These are phyloP conservation scores for Cytidiella melzeri DNA, from an alignment of 768 basidiomycete genomes.

Conservation along the genomic window DNA sequence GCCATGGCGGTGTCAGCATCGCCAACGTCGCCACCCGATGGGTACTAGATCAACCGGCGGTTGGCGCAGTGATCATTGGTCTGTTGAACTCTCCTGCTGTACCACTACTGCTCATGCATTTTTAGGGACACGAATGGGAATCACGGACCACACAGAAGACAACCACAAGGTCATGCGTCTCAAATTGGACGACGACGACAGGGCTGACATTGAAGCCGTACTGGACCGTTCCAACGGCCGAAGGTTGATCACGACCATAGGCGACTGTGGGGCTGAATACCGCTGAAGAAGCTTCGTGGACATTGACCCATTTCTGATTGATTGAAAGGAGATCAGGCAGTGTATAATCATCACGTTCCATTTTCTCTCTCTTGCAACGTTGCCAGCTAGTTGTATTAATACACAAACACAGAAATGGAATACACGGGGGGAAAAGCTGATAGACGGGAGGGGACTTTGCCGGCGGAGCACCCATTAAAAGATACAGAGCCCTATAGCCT, in stretches of 20 bases:
- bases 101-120: neutral
- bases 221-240: constrained; percentile 55
- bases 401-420: neutral
- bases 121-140: constrained; percentile 64
- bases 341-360: neutral
- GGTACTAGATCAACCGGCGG: constrained; percentile 73
- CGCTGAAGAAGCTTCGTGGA: constrained; percentile 34
- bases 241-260: constrained; percentile 59
- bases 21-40: constrained; percentile 78
- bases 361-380: too few species aligned
- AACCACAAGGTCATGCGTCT: constrained; percentile 61
- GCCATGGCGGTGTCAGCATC: constrained; percentile 59
- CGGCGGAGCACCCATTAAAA: neutral
- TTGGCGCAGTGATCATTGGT: constrained; percentile 81
- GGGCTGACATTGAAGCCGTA: constrained; percentile 55
- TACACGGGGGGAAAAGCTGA: neutral
- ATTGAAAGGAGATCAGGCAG: neutral
- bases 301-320: neutral
- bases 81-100: constrained; percentile 7
- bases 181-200: constrained; percentile 49
- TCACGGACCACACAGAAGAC: constrained; percentile 68
- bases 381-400: neutral
- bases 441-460: neutral
- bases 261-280: constrained; percentile 85
- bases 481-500: too few species aligned